Percentiles rank a stretch among this genome's conserved stretches.
Conservation (phyloP, 2,329 filamentous ascomycete species). For the Didymosphaeria variabile region DNA sequence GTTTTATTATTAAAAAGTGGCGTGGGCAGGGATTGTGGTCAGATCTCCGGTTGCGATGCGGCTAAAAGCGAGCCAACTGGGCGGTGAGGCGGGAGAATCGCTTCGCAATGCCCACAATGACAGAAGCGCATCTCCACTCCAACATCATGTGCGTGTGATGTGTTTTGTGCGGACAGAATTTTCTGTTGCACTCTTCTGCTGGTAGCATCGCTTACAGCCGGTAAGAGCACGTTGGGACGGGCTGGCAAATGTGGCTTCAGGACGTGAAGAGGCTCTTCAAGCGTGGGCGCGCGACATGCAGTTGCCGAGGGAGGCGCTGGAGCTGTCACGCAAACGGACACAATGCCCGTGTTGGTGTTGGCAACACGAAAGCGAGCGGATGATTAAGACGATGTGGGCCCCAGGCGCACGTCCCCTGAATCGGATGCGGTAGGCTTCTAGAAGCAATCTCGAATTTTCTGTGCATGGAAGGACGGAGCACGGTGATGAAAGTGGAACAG, state of each 20-base stretch:
- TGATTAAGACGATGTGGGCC: slow-evolving; percentile 20
- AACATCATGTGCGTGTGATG: slow-evolving; percentile 34
- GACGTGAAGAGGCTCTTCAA: slow-evolving; percentile 2
- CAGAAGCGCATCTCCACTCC: slow-evolving; percentile 23
- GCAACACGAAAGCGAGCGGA: slow-evolving; percentile 31
- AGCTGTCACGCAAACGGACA: slow-evolving; percentile 22
- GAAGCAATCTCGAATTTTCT: slow-evolving; percentile 35
- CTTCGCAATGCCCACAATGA: slow-evolving; percentile 15
- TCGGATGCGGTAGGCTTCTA: slow-evolving; percentile 43
- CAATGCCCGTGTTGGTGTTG: slow-evolving; percentile 28
- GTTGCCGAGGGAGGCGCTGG: slow-evolving; percentile 10
- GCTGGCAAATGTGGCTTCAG: slow-evolving; percentile 2
- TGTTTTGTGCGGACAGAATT: slow-evolving; percentile 23
- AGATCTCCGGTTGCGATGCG: slow-evolving; percentile 35
- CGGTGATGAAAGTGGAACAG: slow-evolving; percentile 29
- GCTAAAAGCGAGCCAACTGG: slow-evolving; percentile 39
- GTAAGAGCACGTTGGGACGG: not conserved
- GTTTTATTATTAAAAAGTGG: slow-evolving; percentile 13
- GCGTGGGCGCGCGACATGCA: slow-evolving; percentile 18
- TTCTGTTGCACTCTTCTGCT: slow-evolving; percentile 20
- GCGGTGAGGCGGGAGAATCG: slow-evolving; percentile 43
- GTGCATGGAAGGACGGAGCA: slow-evolving; percentile 26
- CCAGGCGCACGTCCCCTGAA: slow-evolving; percentile 28
- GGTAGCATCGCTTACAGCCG: not conserved
- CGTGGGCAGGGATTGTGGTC: slow-evolving; percentile 21